Base-by-base conservation (phyloP, 2,329 filamentous ascomycete species). In the Aspergillus pseudoterreus region DNA sequence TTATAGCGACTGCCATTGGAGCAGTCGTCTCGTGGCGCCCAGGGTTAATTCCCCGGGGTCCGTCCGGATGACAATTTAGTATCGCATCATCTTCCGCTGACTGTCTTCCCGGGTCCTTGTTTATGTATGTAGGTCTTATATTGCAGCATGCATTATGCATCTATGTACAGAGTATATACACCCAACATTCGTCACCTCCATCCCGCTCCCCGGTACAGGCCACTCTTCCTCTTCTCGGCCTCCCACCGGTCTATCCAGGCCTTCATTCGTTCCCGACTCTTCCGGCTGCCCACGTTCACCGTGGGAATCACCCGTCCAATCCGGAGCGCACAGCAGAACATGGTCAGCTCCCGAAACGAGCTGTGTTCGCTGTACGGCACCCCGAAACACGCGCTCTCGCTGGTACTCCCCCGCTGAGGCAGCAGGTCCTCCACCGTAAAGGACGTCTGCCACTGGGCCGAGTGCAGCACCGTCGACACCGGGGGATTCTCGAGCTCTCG, bases 311-410 rank as follows among this genome's bases (percentile, higher is more conserved):
- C 82, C 71, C 86, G 89, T 57, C 92, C 91, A 58, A 99, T 95
- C 51, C 88, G 77, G 68, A 99, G 69, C 17, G 86, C 83, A 78
- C 94, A 94, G 60, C 92, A 83, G 66, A 99, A 99, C 81, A 97
- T 86, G 0, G 90, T 92, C 66, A 99, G 72, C 75, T 99, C 94
- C 38, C 92, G 81, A 66, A 99, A 99, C 55, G 89, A 95, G 69
- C 88, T 94, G 69, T 99, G 94, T 74, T 99, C 94, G 47, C 87
- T 92, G 68, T 99, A 99, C 2, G 94, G 94, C 2, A 97, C 94
- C 0, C 90, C 92, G 61, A 95, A 96, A 68, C 91, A 96, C 68
- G 87, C 86, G 35, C 88, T 88, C 61, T 92, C 86, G 44, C 81
- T 81, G 3, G 88, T 92, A 71, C 88, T 92, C 3, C 94, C 94